Base-by-base conservation (phyloP, 352 stramenopile genomes). In the Globisporangium polare region DNA sequence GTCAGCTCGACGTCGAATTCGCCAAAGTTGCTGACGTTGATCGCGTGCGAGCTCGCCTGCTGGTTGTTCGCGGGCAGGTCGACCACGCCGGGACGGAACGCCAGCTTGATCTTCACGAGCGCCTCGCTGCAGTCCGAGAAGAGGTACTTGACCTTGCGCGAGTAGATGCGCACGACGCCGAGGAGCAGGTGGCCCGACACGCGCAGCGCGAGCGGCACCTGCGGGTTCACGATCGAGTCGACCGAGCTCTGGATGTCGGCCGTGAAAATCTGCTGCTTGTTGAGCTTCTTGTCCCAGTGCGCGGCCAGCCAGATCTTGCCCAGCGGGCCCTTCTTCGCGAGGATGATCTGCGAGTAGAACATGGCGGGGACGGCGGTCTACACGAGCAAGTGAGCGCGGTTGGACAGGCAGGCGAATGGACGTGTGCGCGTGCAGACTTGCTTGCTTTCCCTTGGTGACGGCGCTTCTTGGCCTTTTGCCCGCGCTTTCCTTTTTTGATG, bases 251-350 rank as follows among this genome's bases (percentile, higher is more conserved):
- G 79, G 75, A 99, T 99, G 77, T 99, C 96, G 13, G 96, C 98
- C 31, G 89, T 86, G 78, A 99, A 99, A 58, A 99, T 98, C 75
- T 99, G 94, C 43, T 96, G 88, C 71, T 99, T 98, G 66, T 89
- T 98, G 29, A 99, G 82, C 80, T 99, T 99, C 83, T 99, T 99
- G 83, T 99, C 97, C 92, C 94, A 99, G 75, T 99, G 97, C 29
- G 97, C 97, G 17, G 97, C 97, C 29, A 99, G 86, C 95, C 97
- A 99, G 57, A 99, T 98, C 78, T 99, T 99, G 53, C 97, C 97
- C 42, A 99, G 77, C 26, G 97, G 97, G 1, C 97, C 97, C 72
- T 99, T 99, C 86, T 99, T 99, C 55, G 97, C 96, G 27, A 99
- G 81, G 70, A 99, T 98, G 60, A 98, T 96, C 93, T 99, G 95